These are phyloP conservation scores for Crithidia sp. DNA, from an alignment of 208 protist genomes.

Conservation along the genomic window DNA sequence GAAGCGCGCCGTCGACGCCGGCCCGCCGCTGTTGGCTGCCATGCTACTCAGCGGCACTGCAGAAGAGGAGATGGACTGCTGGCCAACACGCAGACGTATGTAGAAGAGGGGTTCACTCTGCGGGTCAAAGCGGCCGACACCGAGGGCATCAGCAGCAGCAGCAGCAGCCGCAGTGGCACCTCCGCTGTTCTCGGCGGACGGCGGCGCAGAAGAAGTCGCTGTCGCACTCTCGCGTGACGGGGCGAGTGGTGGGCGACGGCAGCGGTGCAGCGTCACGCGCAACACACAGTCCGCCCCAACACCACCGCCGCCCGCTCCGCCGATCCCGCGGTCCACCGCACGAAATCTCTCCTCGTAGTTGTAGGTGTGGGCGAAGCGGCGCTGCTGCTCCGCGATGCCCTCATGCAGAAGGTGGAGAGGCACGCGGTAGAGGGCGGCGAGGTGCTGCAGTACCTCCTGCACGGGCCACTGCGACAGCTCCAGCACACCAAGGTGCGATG, in stretches of 20 bases:
- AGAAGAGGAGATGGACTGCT: conserved; percentile 17
- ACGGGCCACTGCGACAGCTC: conserved; percentile 62
- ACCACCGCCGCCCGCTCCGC: conserved; percentile 24
- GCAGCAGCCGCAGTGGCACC: background rate
- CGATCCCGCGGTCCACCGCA: conserved; percentile 56
- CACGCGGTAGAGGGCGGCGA: conserved; percentile 54
- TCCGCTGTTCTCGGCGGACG: background rate
- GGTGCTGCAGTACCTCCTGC: conserved; percentile 59
- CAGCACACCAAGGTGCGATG: conserved; percentile 39
- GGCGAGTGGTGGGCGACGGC: conserved; percentile 40
- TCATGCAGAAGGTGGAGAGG: conserved; percentile 42
- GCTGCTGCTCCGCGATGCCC: conserved; percentile 51
- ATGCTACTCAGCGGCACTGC: conserved; percentile 28
- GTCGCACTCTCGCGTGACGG: background rate
- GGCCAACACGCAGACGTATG: conserved; percentile 16
- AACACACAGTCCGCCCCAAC: conserved; percentile 36
- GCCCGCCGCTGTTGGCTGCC: background rate
- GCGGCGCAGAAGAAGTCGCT: background rate
- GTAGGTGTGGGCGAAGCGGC: conserved; percentile 45
- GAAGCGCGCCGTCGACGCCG: background rate
- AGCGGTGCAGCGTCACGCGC: conserved; percentile 58
- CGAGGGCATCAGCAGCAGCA: background rate
- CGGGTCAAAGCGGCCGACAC: background rate
- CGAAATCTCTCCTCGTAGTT: conserved; percentile 76
- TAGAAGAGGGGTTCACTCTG: conserved; percentile 11